phyloP scores from a whole-genome alignment of 2,329 filamentous ascomycete genomes.

The Drechmeria coniospora region DNA sequence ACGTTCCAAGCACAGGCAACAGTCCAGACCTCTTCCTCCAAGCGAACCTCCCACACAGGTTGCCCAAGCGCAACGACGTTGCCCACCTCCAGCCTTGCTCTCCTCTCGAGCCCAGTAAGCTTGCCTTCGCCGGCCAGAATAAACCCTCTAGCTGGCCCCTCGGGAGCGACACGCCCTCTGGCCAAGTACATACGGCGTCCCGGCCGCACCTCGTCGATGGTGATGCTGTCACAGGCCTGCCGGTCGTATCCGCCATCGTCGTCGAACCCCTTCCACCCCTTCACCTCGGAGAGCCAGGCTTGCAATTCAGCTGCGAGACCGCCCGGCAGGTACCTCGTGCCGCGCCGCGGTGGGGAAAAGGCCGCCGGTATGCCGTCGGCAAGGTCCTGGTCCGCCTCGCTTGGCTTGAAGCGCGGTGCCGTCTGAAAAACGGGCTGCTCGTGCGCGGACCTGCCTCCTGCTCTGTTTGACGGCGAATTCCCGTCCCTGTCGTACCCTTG shows the following conservation, averaged over 20 bases:
- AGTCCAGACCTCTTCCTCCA: conserved; percentile 19
- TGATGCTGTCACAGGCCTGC: conserved; percentile 8
- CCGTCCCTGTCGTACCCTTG: too few species aligned
- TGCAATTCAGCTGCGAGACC: conserved; percentile 24
- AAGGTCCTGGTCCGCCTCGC: conserved; percentile 8
- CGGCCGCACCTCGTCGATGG: conserved; percentile 14
- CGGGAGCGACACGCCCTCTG: conserved; percentile 5
- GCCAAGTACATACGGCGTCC: conserved; percentile 21
- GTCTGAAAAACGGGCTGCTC: conserved; percentile 22
- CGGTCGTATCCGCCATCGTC: conserved; percentile 2
- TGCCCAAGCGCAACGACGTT: conserved; percentile 17
- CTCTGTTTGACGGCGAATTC: not conserved
- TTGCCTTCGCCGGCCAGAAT: conserved; percentile 23
- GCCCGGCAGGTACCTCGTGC: conserved; percentile 18
- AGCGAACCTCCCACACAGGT: conserved; percentile 22
- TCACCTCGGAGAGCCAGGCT: conserved; percentile 25
- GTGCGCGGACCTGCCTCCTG: conserved; percentile 7
- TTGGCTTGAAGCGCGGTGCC: conserved; percentile 23
- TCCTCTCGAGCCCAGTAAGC: conserved; percentile 18
- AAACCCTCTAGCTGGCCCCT: conserved; percentile 8
- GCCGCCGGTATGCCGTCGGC: conserved; percentile 11
- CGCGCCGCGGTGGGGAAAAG: conserved; percentile 22
- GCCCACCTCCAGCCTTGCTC: conserved; percentile 13
- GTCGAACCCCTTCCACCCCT: conserved; percentile 14
- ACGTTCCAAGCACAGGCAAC: conserved; percentile 24